Evolutionary conservation across 805 yeast species (phyloP).

Genomic region (Maudiozyma saulgeensis): DNA sequence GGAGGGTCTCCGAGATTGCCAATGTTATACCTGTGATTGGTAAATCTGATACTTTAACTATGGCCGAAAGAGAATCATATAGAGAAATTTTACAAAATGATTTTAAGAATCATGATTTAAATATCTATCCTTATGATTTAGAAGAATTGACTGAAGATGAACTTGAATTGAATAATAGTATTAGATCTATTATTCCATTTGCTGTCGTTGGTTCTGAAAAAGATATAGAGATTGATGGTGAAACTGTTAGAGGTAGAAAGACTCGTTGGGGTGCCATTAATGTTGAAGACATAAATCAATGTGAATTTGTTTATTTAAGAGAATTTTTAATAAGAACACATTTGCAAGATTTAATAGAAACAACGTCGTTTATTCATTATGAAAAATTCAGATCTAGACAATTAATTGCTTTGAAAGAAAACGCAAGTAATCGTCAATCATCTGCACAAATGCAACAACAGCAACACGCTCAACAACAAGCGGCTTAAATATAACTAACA

Average conservation of each 20-base stretch:
- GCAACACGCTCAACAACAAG: not conserved
- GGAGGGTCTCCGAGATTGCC: slow-evolving; percentile 77
- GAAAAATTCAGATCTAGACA: slow-evolving; percentile 92
- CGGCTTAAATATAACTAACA: not conserved
- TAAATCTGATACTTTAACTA: slow-evolving; percentile 81
- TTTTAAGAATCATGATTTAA: slow-evolving; percentile 60
- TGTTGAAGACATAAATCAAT: slow-evolving; percentile 88
- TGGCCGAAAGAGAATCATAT: slow-evolving; percentile 71
- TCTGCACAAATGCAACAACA: slow-evolving; percentile 10
- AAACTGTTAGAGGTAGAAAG: slow-evolving; percentile 77
- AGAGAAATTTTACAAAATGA: slow-evolving; percentile 72
- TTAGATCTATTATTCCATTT: slow-evolving; percentile 75
- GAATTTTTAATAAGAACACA: slow-evolving; percentile 93
- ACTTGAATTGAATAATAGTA: slow-evolving; percentile 61
- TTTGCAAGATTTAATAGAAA: slow-evolving; percentile 89
- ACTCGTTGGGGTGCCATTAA: slow-evolving; percentile 91
- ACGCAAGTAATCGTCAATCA: slow-evolving; percentile 41
- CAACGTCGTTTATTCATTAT: slow-evolving; percentile 80
- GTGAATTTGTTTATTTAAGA: slow-evolving; percentile 90
- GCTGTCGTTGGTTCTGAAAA: slow-evolving; percentile 89
- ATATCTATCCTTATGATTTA: slow-evolving; percentile 74
- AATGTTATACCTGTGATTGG: slow-evolving; percentile 95
- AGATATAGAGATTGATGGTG: slow-evolving; percentile 67
- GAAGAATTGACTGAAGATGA: slow-evolving; percentile 59
- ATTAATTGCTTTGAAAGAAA: slow-evolving; percentile 86